Evolutionary conservation across 768 basidiomycete species (phyloP).

Genomic region (Boletus reticuloceps): DNA sequence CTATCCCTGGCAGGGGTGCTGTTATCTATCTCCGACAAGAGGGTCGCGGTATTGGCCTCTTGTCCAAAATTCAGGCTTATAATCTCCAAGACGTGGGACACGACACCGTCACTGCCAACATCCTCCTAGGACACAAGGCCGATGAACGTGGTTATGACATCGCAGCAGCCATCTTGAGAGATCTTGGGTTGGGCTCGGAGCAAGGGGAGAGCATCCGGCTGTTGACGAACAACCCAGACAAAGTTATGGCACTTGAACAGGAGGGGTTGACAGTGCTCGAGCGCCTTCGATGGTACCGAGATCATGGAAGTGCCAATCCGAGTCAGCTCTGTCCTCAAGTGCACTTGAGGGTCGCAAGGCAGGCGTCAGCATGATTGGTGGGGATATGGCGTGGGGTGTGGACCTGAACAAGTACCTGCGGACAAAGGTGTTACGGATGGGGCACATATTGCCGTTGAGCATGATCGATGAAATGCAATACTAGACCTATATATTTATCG

Average conservation of each 20-base stretch:
- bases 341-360: constrained; percentile 36
- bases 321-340: background rate
- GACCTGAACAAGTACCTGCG: constrained; percentile 94
- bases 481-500: no score
- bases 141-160: constrained; percentile 94
- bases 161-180: constrained; percentile 85
- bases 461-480: constrained; percentile 16
- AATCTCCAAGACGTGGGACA: constrained; percentile 97
- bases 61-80: constrained; percentile 96
- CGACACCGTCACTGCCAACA: constrained; percentile 97
- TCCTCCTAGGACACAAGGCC: constrained; percentile 91
- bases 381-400: constrained; percentile 68
- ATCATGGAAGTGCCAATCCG: constrained; percentile 58
- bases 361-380: constrained; percentile 82
- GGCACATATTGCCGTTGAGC: constrained; percentile 76
- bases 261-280: constrained; percentile 81
- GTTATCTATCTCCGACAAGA: constrained; percentile 97
- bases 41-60: constrained; percentile 92
- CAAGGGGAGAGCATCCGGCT: constrained; percentile 62
- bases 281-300: constrained; percentile 93
- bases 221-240: constrained; percentile 98
- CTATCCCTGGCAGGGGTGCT: constrained; percentile 83
- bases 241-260: constrained; percentile 80
- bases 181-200: constrained; percentile 71
- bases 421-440: constrained; percentile 97